Percentiles rank a stretch among this genome's conserved stretches.
phyloP scores from a whole-genome alignment of 1,284 basidiomycete species.

The Chalciporus sp. region DNA sequence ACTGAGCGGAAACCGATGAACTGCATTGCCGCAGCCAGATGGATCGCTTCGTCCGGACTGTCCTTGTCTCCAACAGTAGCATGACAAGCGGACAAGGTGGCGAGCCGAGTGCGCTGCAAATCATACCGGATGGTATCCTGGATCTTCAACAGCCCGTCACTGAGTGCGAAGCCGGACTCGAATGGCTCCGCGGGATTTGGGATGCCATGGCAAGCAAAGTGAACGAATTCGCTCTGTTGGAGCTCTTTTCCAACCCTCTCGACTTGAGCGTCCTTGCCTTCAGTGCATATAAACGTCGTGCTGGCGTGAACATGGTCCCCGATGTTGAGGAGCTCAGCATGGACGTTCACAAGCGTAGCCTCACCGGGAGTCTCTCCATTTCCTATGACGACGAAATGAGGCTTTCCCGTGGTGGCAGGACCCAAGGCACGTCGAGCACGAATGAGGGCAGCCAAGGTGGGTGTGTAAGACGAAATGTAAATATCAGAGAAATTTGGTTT shows the following conservation, averaged over 20 bases:
- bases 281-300: background rate
- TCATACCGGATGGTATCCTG: background rate
- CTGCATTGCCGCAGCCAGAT: background rate
- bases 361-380: background rate
- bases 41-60: background rate
- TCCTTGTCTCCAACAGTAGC: background rate
- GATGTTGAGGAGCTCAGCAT: background rate
- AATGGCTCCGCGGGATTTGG: background rate
- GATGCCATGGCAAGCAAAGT: background rate
- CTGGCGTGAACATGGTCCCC: background rate
- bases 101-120: background rate
- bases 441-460: constrained; percentile 8
- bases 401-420: background rate
- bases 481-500: constrained; percentile 2
- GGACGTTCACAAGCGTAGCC: background rate
- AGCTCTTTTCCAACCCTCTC: background rate
- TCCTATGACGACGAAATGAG: background rate
- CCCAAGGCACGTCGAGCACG: background rate
- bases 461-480: constrained; percentile 9
- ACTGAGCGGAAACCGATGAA: background rate
- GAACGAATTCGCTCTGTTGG: background rate
- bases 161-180: background rate
- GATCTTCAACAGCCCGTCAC: background rate
- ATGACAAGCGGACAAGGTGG: background rate
- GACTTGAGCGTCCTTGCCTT: background rate